Evolutionary conservation across 2,329 filamentous ascomycete species (phyloP).

Genomic region (Aspergillus tamarii): DNA sequence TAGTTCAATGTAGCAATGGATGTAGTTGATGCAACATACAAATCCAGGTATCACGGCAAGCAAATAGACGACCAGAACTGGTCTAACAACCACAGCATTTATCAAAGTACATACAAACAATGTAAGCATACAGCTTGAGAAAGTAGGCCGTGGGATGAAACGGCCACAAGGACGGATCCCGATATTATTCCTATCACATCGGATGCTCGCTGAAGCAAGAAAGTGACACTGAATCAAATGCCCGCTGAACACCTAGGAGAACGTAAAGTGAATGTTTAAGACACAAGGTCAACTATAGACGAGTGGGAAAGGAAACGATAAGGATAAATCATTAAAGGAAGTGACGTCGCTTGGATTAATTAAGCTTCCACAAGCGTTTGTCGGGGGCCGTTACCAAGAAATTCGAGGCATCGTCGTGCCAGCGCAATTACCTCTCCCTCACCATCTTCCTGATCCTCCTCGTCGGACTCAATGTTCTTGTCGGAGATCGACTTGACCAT

Average conservation of each 20-base stretch:
- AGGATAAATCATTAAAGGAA: slow-evolving; percentile 6
- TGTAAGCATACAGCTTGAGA: slow-evolving; percentile 18
- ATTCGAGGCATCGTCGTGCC: slow-evolving; percentile 85
- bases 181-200: slow-evolving; percentile 30
- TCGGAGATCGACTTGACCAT: slow-evolving; percentile 92
- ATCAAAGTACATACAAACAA: slow-evolving; percentile 20
- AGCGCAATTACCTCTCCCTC: slow-evolving; percentile 92
- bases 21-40: slow-evolving; percentile 7
- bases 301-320: slow-evolving; percentile 11
- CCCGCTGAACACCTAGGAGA: slow-evolving; percentile 34
- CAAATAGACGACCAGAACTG: slow-evolving; percentile 30
- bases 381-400: slow-evolving; percentile 78
- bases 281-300: slow-evolving; percentile 16
- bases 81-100: slow-evolving; percentile 26
- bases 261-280: slow-evolving; percentile 24
- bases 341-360: slow-evolving; percentile 11
- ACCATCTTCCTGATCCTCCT: slow-evolving; percentile 84
- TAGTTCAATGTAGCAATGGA: background rate
- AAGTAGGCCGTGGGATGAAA: slow-evolving; percentile 12
- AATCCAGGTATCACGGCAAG: slow-evolving; percentile 22
- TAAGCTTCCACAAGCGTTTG: slow-evolving; percentile 77
- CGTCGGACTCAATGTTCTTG: slow-evolving; percentile 82
- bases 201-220: slow-evolving; percentile 37
- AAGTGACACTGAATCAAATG: slow-evolving; percentile 34
- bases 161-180: slow-evolving; percentile 12